Conservation (phyloP, 164 flowering plant species). For the Malania oleifera region DNA sequence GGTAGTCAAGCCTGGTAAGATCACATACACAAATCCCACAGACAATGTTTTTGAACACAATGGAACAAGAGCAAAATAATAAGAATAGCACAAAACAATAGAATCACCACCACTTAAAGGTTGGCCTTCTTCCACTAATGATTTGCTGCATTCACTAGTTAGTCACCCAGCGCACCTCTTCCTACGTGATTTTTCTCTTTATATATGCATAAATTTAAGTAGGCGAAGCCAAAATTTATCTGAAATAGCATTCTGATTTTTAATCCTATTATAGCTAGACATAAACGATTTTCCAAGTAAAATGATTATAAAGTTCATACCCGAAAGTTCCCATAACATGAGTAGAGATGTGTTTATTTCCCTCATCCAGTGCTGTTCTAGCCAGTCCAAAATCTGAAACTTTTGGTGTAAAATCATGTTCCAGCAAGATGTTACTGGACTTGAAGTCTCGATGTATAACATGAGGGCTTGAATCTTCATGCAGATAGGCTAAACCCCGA, state of each 20-base stretch:
- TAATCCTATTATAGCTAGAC: background rate
- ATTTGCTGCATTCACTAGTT: too few species aligned
- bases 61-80: too few species aligned
- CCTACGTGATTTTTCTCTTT: background rate
- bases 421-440: conserved; percentile 69
- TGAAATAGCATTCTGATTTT: background rate
- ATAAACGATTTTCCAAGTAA: background rate
- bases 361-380: conserved; percentile 52
- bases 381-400: conserved; percentile 83
- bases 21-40: too few species aligned
- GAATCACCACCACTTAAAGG: too few species aligned
- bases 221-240: background rate
- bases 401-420: conserved; percentile 63
- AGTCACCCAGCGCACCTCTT: too few species aligned
- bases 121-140: too few species aligned
- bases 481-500: conserved; percentile 65
- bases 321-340: conserved; percentile 83
- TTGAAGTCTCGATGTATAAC: conserved; percentile 73
- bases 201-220: background rate
- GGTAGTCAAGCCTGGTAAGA: too few species aligned
- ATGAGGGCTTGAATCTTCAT: conserved; percentile 67
- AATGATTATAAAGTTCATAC: conserved; percentile 22
- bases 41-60: too few species aligned
- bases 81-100: too few species aligned
- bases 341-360: conserved; percentile 46